Conservation (phyloP, 2,329 filamentous ascomycete species). For the Fusarium phyllophilum region DNA sequence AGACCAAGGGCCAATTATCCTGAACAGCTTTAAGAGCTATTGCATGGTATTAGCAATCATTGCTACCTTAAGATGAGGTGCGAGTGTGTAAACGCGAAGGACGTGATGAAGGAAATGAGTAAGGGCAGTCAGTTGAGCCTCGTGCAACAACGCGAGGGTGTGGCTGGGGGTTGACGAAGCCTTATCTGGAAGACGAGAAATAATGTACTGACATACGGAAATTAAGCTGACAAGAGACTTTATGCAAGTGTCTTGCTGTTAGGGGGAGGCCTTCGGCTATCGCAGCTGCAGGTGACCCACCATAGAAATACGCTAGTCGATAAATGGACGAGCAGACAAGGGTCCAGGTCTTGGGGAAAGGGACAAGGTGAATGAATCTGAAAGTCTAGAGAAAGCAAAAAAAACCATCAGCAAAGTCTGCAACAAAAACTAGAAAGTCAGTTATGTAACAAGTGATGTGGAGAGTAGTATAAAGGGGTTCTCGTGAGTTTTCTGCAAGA, state of each 20-base stretch:
- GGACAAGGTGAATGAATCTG: slow-evolving; percentile 36
- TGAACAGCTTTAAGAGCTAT: slow-evolving; percentile 44
- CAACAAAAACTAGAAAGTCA: background rate
- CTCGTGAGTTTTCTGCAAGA: background rate
- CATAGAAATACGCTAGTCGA: slow-evolving; percentile 38
- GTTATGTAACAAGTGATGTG: background rate
- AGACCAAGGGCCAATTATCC: slow-evolving; percentile 41
- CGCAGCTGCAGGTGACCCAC: slow-evolving; percentile 38
- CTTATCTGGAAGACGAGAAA: slow-evolving; percentile 18
- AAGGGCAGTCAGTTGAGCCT: slow-evolving; percentile 15
- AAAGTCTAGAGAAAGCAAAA: slow-evolving; percentile 28
- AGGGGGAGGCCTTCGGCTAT: slow-evolving; percentile 35
- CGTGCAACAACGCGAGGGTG: slow-evolving; percentile 13
- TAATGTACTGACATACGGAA: slow-evolving; percentile 43
- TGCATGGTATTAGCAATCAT: slow-evolving; percentile 46
- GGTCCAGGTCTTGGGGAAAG: slow-evolving; percentile 31
- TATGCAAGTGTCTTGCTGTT: slow-evolving; percentile 26
- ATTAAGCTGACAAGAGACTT: slow-evolving; percentile 36
- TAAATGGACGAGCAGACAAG: slow-evolving; percentile 31
- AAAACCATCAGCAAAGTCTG: slow-evolving; percentile 41
- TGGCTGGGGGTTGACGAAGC: slow-evolving; percentile 36
- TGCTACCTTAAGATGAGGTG: slow-evolving; percentile 30
- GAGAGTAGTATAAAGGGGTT: background rate
- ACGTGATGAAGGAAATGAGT: slow-evolving; percentile 12
- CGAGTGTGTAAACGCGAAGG: slow-evolving; percentile 35